Evolutionary conservation across 176 grass and related monocot genomes (phyloP).

Genomic region (Canna indica): DNA sequence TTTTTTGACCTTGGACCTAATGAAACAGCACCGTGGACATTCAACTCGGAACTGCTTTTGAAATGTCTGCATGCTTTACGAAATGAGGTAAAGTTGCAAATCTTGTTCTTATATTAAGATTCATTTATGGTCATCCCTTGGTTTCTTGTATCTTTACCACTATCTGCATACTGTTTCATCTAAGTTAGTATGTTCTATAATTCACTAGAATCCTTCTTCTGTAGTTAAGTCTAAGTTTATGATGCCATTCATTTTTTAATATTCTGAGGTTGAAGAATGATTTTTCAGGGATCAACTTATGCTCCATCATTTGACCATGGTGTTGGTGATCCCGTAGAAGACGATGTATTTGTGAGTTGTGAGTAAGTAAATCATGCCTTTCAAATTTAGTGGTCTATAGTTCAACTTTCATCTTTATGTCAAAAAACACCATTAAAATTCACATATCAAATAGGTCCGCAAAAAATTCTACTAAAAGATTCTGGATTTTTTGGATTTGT

Average conservation of each 20-base stretch:
- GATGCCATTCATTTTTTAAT: background rate
- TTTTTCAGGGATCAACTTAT: conserved; percentile 62
- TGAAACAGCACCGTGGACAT: conserved; percentile 79
- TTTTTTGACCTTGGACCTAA: conserved; percentile 20
- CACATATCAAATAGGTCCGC: background rate
- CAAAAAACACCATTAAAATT: background rate
- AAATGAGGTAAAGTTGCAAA: conserved; percentile 38
- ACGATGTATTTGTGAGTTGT: conserved; percentile 63
- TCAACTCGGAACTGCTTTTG: conserved; percentile 56
- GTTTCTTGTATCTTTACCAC: background rate
- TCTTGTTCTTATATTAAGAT: background rate
- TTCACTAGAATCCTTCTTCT: background rate
- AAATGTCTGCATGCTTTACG: conserved; percentile 62
- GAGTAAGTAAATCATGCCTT: conserved; percentile 20
- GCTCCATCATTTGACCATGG: conserved; percentile 98
- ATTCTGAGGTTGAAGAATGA: background rate
- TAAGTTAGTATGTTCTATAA: background rate
- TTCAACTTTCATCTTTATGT: background rate
- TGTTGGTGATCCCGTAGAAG: conserved; percentile 82
- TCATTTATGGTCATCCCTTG: background rate
- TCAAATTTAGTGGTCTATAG: background rate
- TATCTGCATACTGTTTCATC: background rate
- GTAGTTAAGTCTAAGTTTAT: background rate
- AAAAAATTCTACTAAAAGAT: too few relatives aligned
- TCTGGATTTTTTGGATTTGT: background rate